Percentiles rank a stretch among this genome's conserved stretches.
These are phyloP conservation scores for Heliamphora exappendiculata DNA, from an alignment of 148 eudicot species.

Conservation along the genomic window DNA sequence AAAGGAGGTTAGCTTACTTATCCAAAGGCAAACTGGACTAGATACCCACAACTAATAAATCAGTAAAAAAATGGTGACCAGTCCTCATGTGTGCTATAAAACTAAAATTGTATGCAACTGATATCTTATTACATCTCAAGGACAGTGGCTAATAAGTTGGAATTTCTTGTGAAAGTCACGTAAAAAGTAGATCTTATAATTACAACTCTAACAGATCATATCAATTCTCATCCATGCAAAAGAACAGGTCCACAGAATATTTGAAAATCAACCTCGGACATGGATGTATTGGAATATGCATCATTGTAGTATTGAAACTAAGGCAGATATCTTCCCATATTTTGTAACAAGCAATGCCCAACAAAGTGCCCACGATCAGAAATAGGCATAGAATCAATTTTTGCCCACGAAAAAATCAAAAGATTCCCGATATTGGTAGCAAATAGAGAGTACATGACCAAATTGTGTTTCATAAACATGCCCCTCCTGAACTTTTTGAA, in stretches of 20 bases:
- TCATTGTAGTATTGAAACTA: not conserved
- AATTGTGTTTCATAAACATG: constrained; percentile 2
- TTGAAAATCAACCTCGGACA: not conserved
- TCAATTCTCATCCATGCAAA: not conserved
- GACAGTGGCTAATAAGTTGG: not conserved
- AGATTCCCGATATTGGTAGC: not conserved
- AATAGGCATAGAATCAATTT: not conserved
- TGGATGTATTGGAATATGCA: not conserved
- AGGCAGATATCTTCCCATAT: not conserved
- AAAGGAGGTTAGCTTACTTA: no score
- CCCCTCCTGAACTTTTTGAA: not conserved
- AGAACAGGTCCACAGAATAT: not conserved
- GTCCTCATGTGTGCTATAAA: not conserved
- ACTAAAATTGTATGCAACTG: not conserved
- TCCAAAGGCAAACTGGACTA: no score
- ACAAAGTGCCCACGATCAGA: not conserved
- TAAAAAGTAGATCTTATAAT: not conserved
- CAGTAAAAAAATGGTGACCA: no score
- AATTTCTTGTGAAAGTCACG: not conserved
- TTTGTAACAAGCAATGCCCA: not conserved
- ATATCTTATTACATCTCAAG: not conserved
- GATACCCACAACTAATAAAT: no score
- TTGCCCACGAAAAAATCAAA: not conserved
- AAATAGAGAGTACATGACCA: not conserved
- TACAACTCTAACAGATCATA: not conserved